Evolutionary conservation across 2,329 filamentous ascomycete genomes (phyloP).

Genomic region (Ceratocystis ficicola): DNA sequence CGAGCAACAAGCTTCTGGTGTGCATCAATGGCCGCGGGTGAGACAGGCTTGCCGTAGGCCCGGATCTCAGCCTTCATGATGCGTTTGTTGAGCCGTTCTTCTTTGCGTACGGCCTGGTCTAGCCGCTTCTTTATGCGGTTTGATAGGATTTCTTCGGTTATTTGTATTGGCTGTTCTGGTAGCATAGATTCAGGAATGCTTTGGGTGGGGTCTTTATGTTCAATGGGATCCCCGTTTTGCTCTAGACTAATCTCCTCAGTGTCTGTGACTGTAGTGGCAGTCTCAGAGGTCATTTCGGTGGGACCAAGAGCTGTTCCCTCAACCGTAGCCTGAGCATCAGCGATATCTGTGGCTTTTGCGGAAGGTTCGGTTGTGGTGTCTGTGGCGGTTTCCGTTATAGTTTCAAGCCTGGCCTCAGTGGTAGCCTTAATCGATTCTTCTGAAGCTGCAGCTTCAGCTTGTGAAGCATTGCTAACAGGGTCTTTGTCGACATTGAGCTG

Average conservation of each 20-base stretch:
- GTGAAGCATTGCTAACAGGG: neutral
- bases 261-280: too few species aligned
- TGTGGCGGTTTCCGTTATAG: neutral
- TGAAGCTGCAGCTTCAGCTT: neutral
- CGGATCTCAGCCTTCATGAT: constrained; percentile 11
- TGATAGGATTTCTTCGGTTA: neutral
- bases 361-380: neutral
- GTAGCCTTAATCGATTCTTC: neutral
- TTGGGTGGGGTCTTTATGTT: neutral
- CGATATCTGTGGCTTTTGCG: neutral
- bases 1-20: neutral
- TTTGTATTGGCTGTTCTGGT: neutral
- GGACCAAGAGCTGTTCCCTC: too few species aligned
- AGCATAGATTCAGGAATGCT: neutral
- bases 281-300: too few species aligned
- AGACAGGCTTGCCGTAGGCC: constrained; percentile 16
- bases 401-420: neutral
- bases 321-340: neutral
- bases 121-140: constrained; percentile 10
- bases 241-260: too few species aligned
- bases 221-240: too few species aligned
- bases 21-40: constrained; percentile 13
- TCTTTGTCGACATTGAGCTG: neutral
- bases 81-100: constrained; percentile 6
- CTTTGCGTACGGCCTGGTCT: constrained; percentile 14